Evolutionary conservation across 768 basidiomycete genomes (phyloP).

Genomic region (Hydnomerulius pinastri): DNA sequence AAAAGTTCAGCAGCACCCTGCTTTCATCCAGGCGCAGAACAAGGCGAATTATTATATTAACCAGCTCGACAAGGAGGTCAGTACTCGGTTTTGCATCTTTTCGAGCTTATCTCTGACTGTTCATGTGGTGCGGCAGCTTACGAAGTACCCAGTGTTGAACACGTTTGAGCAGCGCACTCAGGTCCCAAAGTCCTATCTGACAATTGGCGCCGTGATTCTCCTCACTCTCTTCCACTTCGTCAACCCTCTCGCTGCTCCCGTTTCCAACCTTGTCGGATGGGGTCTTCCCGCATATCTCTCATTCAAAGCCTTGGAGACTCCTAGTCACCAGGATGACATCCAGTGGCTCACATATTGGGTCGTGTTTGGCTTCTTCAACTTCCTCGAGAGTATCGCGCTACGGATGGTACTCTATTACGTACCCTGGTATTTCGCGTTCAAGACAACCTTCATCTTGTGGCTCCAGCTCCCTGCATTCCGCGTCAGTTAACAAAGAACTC

Average conservation of each 20-base stretch:
- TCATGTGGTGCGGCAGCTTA: constrained; percentile 48
- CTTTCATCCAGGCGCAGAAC: constrained; percentile 80
- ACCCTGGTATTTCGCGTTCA: constrained; percentile 94
- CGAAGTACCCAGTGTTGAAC: constrained; percentile 85
- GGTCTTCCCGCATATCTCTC: constrained; percentile 93
- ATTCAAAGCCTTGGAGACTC: constrained; percentile 89
- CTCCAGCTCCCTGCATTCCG: constrained; percentile 84
- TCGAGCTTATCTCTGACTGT: not conserved
- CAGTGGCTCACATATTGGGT: constrained; percentile 99
- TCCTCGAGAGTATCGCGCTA: constrained; percentile 84
- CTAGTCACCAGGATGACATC: constrained; percentile 80
- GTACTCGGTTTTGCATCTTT: constrained; percentile 19
- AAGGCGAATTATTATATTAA: constrained; percentile 78
- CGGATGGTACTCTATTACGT: constrained; percentile 87
- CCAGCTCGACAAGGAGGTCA: constrained; percentile 97
- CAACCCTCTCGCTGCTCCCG: constrained; percentile 89
- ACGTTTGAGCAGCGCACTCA: constrained; percentile 87
- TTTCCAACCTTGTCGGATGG: constrained; percentile 96
- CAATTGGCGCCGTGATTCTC: constrained; percentile 69
- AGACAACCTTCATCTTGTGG: constrained; percentile 90
- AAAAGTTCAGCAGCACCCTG: constrained; percentile 86
- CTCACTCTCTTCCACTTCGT: constrained; percentile 76
- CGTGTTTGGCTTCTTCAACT: constrained; percentile 92
- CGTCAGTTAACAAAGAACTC: constrained; percentile 47
- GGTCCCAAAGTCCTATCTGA: constrained; percentile 89